phyloP scores from a whole-genome alignment of 2,329 filamentous ascomycete genomes.

The Penicillium fuscoglaucum region DNA sequence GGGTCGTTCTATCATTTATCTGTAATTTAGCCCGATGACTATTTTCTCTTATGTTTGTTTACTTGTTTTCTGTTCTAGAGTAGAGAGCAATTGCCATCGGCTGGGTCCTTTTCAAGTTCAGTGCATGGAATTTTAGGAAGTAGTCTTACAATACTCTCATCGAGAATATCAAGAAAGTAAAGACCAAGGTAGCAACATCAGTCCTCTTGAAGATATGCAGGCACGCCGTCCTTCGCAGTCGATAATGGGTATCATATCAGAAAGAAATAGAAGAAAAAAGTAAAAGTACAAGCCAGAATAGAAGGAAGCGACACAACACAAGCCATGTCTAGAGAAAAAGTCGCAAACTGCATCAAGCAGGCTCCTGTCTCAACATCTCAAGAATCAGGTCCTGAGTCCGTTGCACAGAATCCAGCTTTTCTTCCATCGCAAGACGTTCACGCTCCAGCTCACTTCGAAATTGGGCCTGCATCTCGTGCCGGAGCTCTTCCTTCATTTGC shows the following conservation, averaged over 20 bases:
- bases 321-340: not conserved
- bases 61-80: constrained; percentile 28
- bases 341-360: constrained; percentile 20
- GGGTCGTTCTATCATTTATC: constrained; percentile 31
- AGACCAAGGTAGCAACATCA: not conserved
- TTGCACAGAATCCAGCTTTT: constrained; percentile 41
- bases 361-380: constrained; percentile 42
- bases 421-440: constrained; percentile 35
- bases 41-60: constrained; percentile 31
- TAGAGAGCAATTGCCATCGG: constrained; percentile 28
- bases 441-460: constrained; percentile 36
- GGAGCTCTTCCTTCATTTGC: constrained; percentile 36
- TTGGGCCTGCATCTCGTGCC: constrained; percentile 36
- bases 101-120: constrained; percentile 6
- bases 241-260: constrained; percentile 26
- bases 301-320: not conserved
- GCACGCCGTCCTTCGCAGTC: not conserved
- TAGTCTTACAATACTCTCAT: not conserved
- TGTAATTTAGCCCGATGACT: constrained; percentile 43
- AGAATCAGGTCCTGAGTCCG: constrained; percentile 45
- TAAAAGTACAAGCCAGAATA: not conserved
- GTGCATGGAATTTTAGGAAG: not conserved
- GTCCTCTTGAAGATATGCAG: not conserved
- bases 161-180: not conserved
- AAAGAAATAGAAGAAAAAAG: not conserved